Conservation (phyloP, 371 early-diverging fungal genomes). For the Lichtheimia corymbifera region DNA sequence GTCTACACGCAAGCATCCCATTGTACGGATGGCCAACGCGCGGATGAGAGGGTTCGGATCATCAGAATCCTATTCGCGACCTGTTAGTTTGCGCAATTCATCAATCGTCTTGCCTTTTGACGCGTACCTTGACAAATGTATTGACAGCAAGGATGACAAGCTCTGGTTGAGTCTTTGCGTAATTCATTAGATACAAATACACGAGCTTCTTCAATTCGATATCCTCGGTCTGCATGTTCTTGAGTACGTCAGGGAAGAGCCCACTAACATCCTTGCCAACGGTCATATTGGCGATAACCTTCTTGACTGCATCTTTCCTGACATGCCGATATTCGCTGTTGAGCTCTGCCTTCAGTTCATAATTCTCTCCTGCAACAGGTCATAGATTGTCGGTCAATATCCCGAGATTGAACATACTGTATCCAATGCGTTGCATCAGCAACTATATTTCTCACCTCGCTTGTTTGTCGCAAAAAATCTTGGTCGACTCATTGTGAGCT, state of each 20-base stretch:
- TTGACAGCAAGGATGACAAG: conserved; percentile 83
- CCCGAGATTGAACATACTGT: neutral
- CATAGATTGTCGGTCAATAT: neutral
- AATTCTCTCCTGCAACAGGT: conserved; percentile 83
- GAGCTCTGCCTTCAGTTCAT: conserved; percentile 92
- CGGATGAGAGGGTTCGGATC: conserved; percentile 92
- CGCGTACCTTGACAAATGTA: conserved; percentile 62
- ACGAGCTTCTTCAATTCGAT: conserved; percentile 92
- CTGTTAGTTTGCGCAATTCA: too few species aligned
- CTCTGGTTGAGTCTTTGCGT: conserved; percentile 86
- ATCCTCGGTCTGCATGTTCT: conserved; percentile 99
- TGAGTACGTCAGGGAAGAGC: conserved; percentile 93
- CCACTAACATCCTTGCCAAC: conserved; percentile 87
- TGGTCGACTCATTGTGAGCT: conserved; percentile 5
- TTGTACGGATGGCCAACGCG: conserved; percentile 91
- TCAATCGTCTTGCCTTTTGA: too few species aligned
- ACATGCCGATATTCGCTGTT: conserved; percentile 94
- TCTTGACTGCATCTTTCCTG: conserved; percentile 96
- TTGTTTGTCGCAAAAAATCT: conserved; percentile 12
- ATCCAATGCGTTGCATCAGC: neutral
- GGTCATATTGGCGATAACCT: conserved; percentile 94
- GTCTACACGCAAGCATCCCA: conserved; percentile 93
- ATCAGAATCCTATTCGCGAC: conserved; percentile 21
- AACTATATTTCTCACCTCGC: conserved; percentile 1
- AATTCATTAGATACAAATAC: conserved; percentile 86